phyloP scores from a whole-genome alignment of 2,329 filamentous ascomycete species.

The Cladosporium oxysporum region DNA sequence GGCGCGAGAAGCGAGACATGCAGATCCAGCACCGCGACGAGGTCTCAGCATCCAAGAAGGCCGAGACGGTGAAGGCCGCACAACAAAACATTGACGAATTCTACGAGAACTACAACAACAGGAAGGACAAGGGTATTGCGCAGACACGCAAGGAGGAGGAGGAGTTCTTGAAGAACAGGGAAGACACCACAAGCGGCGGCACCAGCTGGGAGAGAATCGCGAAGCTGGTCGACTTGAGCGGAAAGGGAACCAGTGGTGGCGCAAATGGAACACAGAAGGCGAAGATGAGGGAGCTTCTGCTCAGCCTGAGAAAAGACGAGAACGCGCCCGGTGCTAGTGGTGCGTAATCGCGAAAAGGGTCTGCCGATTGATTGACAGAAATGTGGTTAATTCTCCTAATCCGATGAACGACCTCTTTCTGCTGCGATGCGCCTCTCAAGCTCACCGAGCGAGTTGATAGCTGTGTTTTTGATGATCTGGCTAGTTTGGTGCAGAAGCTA shows the following conservation, averaged over 20 bases:
- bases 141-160: conserved; percentile 92
- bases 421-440: conserved; percentile 2
- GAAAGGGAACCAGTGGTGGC: conserved; percentile 85
- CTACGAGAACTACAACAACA: conserved; percentile 98
- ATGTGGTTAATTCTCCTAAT: not conserved
- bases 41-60: conserved; percentile 78
- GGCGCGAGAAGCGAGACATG: conserved; percentile 86
- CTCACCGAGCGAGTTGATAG: conserved; percentile 14
- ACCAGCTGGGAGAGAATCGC: conserved; percentile 99
- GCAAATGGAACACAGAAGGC: conserved; percentile 91
- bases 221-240: conserved; percentile 95
- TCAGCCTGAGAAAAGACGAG: conserved; percentile 89
- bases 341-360: conserved; percentile 31
- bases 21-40: conserved; percentile 81
- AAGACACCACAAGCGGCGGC: conserved; percentile 90
- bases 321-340: conserved; percentile 67
- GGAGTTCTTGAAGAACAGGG: conserved; percentile 82
- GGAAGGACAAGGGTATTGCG: conserved; percentile 89
- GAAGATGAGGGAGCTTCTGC: conserved; percentile 86
- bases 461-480: not conserved
- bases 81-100: conserved; percentile 97
- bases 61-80: conserved; percentile 83
- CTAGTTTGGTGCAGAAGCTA: not conserved
- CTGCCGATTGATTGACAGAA: not conserved
- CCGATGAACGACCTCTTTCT: not conserved